A percentile compares a stretch with the other conserved stretches of the same genome.
These are phyloP conservation scores for Ophioceras dolichostomum DNA, from an alignment of 2,329 filamentous ascomycete genomes.

Conservation along the genomic window DNA sequence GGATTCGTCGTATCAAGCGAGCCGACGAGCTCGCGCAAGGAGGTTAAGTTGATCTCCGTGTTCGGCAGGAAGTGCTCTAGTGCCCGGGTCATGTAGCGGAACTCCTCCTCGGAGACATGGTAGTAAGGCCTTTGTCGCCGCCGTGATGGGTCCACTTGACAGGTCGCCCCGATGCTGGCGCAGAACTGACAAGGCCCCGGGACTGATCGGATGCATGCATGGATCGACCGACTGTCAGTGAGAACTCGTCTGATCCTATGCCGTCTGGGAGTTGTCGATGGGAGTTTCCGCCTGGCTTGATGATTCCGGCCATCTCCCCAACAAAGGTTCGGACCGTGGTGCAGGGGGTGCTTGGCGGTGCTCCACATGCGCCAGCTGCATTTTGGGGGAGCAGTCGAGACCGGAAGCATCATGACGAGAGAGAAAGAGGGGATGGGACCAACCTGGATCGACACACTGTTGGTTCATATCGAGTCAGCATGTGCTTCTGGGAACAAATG, in stretches of 20 bases:
- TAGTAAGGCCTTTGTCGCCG: constrained; percentile 16
- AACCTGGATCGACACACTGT: constrained; percentile 8
- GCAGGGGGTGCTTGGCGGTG: too few species aligned
- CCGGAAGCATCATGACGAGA: too few species aligned
- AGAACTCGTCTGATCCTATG: too few species aligned
- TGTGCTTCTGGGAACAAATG: too few species aligned
- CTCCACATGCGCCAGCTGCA: too few species aligned
- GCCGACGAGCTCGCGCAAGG: constrained; percentile 9
- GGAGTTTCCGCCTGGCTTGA: too few species aligned
- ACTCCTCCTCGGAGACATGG: constrained; percentile 16
- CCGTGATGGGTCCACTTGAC: constrained; percentile 15
- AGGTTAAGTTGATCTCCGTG: constrained; percentile 12
- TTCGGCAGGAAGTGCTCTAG: constrained; percentile 15
- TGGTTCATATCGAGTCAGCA: too few species aligned
- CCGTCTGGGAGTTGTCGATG: too few species aligned
- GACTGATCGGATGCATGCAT: constrained; percentile 5
- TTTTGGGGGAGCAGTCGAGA: too few species aligned
- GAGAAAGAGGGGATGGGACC: neutral
- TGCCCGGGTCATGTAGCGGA: constrained; percentile 15
- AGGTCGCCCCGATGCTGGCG: constrained; percentile 13
- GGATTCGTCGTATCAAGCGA: constrained; percentile 6
- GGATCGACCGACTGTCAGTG: neutral
- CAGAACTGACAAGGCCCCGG: constrained; percentile 16
- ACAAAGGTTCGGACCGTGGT: too few species aligned
- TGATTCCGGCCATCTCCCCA: too few species aligned